Evolutionary conservation across 306 rosid species (phyloP), one percentile per base, ranked within the genome.

Genomic region (Corylus heterophylla): DNA sequence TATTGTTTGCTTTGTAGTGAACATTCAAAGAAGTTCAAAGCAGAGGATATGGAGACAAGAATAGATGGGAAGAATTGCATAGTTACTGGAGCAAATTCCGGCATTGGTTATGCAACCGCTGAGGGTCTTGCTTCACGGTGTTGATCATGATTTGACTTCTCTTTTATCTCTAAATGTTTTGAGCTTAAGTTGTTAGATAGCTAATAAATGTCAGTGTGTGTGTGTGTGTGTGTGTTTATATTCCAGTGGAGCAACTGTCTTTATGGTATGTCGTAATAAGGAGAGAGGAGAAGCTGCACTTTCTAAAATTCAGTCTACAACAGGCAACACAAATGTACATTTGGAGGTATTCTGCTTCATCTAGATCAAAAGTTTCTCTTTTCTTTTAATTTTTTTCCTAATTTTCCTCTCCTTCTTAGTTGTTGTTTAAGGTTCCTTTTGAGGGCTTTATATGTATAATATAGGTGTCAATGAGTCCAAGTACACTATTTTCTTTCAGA

Each of bases 51-150:
- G 83, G 81, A 86, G 81, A 74, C 27, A 4, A 84, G 75, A 72
- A 85, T 91, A 61, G 85, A 91, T 0, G 97, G 92, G 84, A 95
- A 92, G 84, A 91, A 89, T 75, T 95, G 98, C 90, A 62, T 95
- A 51, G 96, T 95, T 58, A 95, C 98, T 0, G 98, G 98, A 73
- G 98, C 98, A 22, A 95, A 95, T 86, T 95, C 98, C 11, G 98
- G 98, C 82, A 83, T 95, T 76, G 98, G 97, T 68, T 91, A 85
- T 76, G 92, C 98, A n/a, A 72, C 98, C 20, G 98, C 98, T 0
- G 80, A 91, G 91, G 96, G 92, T 83, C 91, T 95, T 55, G 98
- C 98, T 35, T 85, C 87, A 29, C 94, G 94, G 98, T 92, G 58
- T 81, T 22, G 31, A 87, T 80, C 68, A 67, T 77, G 71, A 62